Evolutionary conservation across 129 eudicot genomes (phyloP).

Genomic region (Chrysanthemum lavandulifolium): DNA sequence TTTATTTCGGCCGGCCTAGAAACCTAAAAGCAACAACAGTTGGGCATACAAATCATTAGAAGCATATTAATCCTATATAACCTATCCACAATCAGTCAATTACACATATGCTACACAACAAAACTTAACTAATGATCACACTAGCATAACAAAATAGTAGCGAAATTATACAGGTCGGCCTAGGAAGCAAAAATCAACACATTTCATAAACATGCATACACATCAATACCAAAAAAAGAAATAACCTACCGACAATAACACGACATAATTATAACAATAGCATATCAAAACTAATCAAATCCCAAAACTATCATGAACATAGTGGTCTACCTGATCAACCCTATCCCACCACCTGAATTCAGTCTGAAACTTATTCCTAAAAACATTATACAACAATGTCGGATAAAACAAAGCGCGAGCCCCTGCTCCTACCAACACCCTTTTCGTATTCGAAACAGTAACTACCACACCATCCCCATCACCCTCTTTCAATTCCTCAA

Average conservation of each 20-base stretch:
- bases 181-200: no score
- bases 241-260: no score
- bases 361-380: constrained; percentile 71
- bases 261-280: no score
- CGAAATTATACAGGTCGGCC: no score
- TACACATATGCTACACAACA: background rate
- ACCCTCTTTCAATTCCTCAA: constrained; percentile 62
- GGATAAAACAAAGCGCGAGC: constrained; percentile 89
- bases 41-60: constrained; percentile 8
- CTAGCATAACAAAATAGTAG: background rate
- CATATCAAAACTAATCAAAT: no score
- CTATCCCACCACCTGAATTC: constrained; percentile 92
- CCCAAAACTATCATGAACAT: no score
- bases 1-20: no score
- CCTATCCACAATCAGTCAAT: background rate
- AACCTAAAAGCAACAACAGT: background rate
- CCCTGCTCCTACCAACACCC: constrained; percentile 80
- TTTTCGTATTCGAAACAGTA: constrained; percentile 43
- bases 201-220: no score
- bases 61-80: background rate
- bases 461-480: constrained; percentile 33
- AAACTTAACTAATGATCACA: background rate
- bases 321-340: constrained; percentile 64
- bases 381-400: constrained; percentile 69
- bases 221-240: no score